Evolutionary conservation across 2,329 filamentous ascomycete species (phyloP).

Genomic region (Alternaria gaisen): DNA sequence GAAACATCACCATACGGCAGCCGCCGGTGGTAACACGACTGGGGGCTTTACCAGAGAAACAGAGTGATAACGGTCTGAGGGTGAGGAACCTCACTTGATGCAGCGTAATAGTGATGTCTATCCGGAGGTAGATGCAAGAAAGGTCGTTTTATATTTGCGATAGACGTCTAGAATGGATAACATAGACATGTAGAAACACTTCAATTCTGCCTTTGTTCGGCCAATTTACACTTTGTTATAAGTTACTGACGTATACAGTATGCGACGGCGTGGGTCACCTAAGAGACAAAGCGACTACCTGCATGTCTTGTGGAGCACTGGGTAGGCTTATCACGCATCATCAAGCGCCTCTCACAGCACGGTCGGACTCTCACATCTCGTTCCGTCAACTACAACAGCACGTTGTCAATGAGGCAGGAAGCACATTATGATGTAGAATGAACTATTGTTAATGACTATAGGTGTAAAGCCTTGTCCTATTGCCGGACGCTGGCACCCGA

Average conservation of each 20-base stretch:
- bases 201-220: not conserved
- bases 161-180: not conserved
- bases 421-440: not conserved
- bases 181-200: not conserved
- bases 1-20: conserved; percentile 14
- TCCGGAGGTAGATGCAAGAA: not conserved
- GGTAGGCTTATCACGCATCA: not conserved
- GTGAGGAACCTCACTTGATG: not conserved
- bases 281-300: not conserved
- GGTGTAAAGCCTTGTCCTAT: not conserved
- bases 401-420: too few species aligned
- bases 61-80: not conserved
- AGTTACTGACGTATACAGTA: not conserved
- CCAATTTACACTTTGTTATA: not conserved
- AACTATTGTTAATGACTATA: not conserved
- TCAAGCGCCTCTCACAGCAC: not conserved
- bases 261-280: too few species aligned
- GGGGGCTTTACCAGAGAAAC: not conserved
- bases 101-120: not conserved
- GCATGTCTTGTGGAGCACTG: not conserved
- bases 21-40: conserved; percentile 19
- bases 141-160: not conserved
- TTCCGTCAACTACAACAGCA: not conserved
- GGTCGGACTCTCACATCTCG: not conserved
- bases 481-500: not conserved